phyloP scores from a whole-genome alignment of 2,329 filamentous ascomycete genomes.

The Curvularia verruculosa region DNA sequence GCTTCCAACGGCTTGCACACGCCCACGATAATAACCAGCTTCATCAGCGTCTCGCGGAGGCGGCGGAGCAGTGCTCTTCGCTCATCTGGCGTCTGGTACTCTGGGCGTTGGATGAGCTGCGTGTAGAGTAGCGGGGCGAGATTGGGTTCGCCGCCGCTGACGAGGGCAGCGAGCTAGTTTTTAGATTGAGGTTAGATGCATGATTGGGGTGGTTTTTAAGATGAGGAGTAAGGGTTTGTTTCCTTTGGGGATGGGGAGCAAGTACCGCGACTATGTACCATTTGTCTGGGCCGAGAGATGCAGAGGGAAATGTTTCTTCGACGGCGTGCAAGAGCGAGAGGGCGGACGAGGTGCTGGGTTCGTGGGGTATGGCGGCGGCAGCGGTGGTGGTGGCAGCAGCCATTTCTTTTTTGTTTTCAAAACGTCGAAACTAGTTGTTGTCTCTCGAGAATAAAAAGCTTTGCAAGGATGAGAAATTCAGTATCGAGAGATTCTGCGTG shows the following conservation, averaged over 20 bases:
- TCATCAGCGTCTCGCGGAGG: constrained; percentile 65
- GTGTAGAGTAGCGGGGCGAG: constrained; percentile 62
- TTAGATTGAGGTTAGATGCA: no score
- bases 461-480: no score
- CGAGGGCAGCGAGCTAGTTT: constrained; percentile 51
- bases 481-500: no score
- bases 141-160: constrained; percentile 59
- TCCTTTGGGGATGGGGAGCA: not conserved
- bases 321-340: constrained; percentile 51
- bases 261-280: constrained; percentile 55
- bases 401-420: not conserved
- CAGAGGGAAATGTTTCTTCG: constrained; percentile 53
- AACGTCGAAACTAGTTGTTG: no score
- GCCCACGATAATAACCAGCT: constrained; percentile 63
- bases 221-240: no score
- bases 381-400: constrained; percentile 6
- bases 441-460: no score
- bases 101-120: constrained; percentile 59
- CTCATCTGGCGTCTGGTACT: constrained; percentile 52
- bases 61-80: constrained; percentile 58
- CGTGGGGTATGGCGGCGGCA: constrained; percentile 22
- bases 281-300: constrained; percentile 51
- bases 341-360: constrained; percentile 50
- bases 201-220: no score
- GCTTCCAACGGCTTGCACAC: constrained; percentile 68